These are phyloP conservation scores for Russula earlei DNA, from an alignment of 768 basidiomycete genomes.

Conservation along the genomic window DNA sequence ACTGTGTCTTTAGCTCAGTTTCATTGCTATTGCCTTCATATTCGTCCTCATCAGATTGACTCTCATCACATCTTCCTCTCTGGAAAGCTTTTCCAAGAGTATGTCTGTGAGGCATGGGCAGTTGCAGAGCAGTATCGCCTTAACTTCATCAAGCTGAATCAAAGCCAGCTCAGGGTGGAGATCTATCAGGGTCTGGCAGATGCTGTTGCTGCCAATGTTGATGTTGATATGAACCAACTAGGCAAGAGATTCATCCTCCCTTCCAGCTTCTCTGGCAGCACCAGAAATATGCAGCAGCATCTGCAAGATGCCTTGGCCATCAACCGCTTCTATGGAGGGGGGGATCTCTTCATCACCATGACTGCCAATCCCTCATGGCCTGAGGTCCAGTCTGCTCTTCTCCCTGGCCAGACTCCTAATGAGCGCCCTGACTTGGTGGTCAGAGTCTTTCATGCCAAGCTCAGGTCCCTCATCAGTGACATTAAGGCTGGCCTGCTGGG, in stretches of 20 bases:
- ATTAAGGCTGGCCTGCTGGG: neutral
- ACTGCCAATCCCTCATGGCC: constrained; percentile 44
- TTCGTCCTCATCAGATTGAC: neutral
- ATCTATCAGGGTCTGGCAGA: too few relatives aligned
- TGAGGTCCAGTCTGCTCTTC: constrained; percentile 12
- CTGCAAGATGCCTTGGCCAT: neutral
- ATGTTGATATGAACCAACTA: too few relatives aligned
- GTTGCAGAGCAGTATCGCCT: too few relatives aligned
- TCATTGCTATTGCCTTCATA: neutral
- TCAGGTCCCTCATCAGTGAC: neutral
- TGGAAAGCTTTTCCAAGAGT: neutral
- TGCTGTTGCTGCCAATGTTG: too few relatives aligned
- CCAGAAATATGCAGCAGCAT: too few relatives aligned
- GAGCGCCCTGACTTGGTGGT: neutral
- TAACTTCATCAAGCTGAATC: too few relatives aligned
- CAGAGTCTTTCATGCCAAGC: neutral
- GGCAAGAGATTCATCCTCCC: too few relatives aligned
- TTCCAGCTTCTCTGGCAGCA: too few relatives aligned
- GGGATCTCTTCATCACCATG: constrained; percentile 31
- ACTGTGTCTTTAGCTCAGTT: neutral
- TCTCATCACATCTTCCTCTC: neutral
- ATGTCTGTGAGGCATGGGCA: neutral
- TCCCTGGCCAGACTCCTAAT: constrained; percentile 22
- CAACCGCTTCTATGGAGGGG: neutral
- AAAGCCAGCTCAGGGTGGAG: too few relatives aligned